phyloP scores from a whole-genome alignment of 208 protist genomes.

The Leishmania aethiopica region DNA sequence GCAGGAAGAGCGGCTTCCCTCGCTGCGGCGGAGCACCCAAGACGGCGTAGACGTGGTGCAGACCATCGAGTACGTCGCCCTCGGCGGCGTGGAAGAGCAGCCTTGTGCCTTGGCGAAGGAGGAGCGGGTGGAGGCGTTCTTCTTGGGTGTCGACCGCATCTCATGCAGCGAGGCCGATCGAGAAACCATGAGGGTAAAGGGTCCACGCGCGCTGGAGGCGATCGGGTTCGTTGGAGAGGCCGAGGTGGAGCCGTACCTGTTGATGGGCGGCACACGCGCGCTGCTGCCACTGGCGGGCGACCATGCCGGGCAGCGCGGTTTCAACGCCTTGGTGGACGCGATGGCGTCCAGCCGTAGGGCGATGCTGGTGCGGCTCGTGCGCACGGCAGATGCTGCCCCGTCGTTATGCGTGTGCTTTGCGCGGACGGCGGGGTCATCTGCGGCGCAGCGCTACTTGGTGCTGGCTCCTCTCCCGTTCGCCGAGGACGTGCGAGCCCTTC shows the following conservation, averaged over 20 bases:
- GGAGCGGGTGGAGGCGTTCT: conserved; percentile 61
- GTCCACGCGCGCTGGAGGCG: conserved; percentile 56
- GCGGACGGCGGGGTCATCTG: conserved; percentile 12
- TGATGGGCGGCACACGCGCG: conserved; percentile 70
- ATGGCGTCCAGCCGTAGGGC: conserved; percentile 50
- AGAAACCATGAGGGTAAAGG: conserved; percentile 58
- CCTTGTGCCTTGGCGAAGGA: conserved; percentile 7
- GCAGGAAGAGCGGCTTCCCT: conserved; percentile 53
- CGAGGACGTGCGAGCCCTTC: conserved; percentile 81
- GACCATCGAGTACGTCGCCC: conserved; percentile 22
- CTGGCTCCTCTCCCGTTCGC: conserved; percentile 80
- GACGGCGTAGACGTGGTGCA: conserved; percentile 48
- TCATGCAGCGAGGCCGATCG: conserved; percentile 79
- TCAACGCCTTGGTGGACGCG: conserved; percentile 75
- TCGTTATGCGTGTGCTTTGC: conserved; percentile 68
- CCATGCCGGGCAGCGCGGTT: conserved; percentile 49
- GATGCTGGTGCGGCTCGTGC: conserved; percentile 86
- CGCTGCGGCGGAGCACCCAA: conserved; percentile 52
- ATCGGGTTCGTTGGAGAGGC: conserved; percentile 75
- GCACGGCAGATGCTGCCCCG: conserved; percentile 45
- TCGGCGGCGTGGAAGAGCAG: conserved; percentile 9
- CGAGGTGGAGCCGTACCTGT: conserved; percentile 65
- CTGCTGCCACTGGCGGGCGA: conserved; percentile 77
- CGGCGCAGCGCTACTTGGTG: conserved; percentile 42
- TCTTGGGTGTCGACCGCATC: conserved; percentile 83